Evolutionary conservation across 2,329 filamentous ascomycete species (phyloP).

Genomic region (Claviceps pusilla): DNA sequence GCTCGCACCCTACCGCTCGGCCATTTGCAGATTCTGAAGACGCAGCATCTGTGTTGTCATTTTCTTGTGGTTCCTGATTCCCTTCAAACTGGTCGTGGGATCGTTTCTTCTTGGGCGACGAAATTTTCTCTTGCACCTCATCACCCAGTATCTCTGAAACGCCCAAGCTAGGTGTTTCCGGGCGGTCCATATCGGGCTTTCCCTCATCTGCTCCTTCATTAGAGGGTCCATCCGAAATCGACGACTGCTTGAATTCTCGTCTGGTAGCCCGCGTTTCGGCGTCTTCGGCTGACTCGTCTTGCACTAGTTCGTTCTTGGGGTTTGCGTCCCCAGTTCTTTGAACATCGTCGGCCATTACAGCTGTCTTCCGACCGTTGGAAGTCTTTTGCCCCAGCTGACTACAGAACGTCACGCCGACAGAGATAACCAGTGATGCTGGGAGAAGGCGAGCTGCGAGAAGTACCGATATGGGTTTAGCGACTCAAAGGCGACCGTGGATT

Average conservation of each 20-base stretch:
- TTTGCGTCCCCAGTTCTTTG: constrained; percentile 25
- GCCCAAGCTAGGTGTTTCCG: constrained; percentile 22
- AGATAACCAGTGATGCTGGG: too few relatives aligned
- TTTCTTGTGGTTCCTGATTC: constrained; percentile 25
- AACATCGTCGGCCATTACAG: constrained; percentile 29
- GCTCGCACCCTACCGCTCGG: constrained; percentile 33
- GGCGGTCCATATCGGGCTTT: constrained; percentile 11
- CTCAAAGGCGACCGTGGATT: not conserved
- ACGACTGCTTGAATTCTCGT: constrained; percentile 49
- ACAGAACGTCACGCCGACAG: not conserved
- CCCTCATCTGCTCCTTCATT: constrained; percentile 1
- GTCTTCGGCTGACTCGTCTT: constrained; percentile 35
- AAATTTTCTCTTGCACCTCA: constrained; percentile 31
- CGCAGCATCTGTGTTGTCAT: constrained; percentile 26
- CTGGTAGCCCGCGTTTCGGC: constrained; percentile 48
- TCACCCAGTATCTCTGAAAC: constrained; percentile 20
- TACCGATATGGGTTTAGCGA: not conserved
- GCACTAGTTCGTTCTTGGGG: constrained; percentile 21
- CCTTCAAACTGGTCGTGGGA: constrained; percentile 44
- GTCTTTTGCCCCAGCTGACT: not conserved
- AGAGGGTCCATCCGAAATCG: constrained; percentile 35
- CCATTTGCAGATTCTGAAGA: constrained; percentile 32
- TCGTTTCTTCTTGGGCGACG: constrained; percentile 53
- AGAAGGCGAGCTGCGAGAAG: not conserved
- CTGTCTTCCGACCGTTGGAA: not conserved